Conservation (phyloP, 768 basidiomycete genomes). For the Boletus sp. region DNA sequence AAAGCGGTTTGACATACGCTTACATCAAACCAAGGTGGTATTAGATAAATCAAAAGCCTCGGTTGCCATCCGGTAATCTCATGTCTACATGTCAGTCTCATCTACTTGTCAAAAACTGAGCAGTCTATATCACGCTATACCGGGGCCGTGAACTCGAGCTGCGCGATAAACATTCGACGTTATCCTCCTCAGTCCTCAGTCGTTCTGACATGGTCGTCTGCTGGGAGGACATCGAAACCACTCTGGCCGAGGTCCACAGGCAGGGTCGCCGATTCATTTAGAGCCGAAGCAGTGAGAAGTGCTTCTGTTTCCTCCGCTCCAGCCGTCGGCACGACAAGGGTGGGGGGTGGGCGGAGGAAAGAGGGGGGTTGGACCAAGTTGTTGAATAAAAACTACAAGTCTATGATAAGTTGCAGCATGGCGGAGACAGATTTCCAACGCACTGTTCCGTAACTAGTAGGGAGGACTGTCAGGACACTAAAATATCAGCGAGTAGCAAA, state of each 20-base stretch:
- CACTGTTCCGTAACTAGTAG: conserved; percentile 79
- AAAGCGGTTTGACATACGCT: background rate
- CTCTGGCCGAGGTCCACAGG: conserved; percentile 80
- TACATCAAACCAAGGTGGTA: background rate
- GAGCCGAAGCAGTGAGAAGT: conserved; percentile 39
- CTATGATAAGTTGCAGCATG: conserved; percentile 6
- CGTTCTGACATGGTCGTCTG: conserved; percentile 34
- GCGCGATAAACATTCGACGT: background rate
- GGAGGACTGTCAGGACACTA: conserved; percentile 10
- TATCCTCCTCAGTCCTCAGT: conserved; percentile 12
- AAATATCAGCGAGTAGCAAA: conserved; percentile 4
- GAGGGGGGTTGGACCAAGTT: conserved; percentile 67
- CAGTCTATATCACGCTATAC: background rate
- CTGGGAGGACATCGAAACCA: conserved; percentile 81
- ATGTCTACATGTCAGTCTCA: background rate
- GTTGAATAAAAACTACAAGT: conserved; percentile 81
- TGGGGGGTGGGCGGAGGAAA: conserved; percentile 49
- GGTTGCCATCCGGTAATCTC: background rate
- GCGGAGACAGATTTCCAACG: conserved; percentile 21
- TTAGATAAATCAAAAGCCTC: background rate
- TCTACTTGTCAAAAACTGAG: background rate
- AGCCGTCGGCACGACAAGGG: conserved; percentile 25
- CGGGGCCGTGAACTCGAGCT: background rate
- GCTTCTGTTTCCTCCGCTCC: conserved; percentile 61
- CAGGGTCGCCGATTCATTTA: conserved; percentile 82